These are phyloP conservation scores for Hymenoscyphus occultus DNA, from an alignment of 2,329 filamentous ascomycete species.

Conservation along the genomic window DNA sequence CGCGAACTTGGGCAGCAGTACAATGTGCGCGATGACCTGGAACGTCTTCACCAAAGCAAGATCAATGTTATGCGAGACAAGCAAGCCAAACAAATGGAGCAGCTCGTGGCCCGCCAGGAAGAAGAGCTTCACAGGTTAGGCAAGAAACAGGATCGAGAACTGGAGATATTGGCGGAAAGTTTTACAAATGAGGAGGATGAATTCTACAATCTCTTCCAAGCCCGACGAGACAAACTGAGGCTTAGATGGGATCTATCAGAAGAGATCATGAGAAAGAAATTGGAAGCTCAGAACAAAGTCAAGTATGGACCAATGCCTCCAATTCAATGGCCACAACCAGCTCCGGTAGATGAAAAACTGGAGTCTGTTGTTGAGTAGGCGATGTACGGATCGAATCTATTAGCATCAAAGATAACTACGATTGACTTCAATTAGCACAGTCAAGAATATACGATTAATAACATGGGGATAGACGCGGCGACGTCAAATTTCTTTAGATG, in stretches of 20 bases:
- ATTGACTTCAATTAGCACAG: background rate
- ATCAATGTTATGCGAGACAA: slow-evolving; percentile 65
- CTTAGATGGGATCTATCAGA: slow-evolving; percentile 52
- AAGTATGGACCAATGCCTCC: slow-evolving; percentile 42
- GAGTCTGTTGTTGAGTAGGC: slow-evolving; percentile 1
- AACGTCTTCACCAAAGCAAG: slow-evolving; percentile 55
- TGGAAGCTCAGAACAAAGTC: slow-evolving; percentile 46
- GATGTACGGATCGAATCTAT: background rate
- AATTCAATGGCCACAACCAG: slow-evolving; percentile 39
- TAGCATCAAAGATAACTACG: background rate
- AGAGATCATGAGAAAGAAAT: slow-evolving; percentile 51
- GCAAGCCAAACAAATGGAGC: slow-evolving; percentile 60
- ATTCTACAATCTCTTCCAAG: slow-evolving; percentile 44
- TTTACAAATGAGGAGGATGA: slow-evolving; percentile 51
- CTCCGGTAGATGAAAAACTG: background rate
- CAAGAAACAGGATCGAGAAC: slow-evolving; percentile 46
- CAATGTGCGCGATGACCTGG: slow-evolving; percentile 57
- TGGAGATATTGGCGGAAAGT: slow-evolving; percentile 46
- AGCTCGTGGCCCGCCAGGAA: slow-evolving; percentile 54
- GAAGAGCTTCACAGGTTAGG: slow-evolving; percentile 48
- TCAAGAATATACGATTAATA: background rate
- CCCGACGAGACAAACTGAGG: slow-evolving; percentile 45
- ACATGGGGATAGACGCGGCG: background rate
- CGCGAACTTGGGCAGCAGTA: slow-evolving; percentile 60
- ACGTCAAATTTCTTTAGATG: background rate